phyloP scores from a whole-genome alignment of 176 grass and related monocot species.

The Poa annua region DNA sequence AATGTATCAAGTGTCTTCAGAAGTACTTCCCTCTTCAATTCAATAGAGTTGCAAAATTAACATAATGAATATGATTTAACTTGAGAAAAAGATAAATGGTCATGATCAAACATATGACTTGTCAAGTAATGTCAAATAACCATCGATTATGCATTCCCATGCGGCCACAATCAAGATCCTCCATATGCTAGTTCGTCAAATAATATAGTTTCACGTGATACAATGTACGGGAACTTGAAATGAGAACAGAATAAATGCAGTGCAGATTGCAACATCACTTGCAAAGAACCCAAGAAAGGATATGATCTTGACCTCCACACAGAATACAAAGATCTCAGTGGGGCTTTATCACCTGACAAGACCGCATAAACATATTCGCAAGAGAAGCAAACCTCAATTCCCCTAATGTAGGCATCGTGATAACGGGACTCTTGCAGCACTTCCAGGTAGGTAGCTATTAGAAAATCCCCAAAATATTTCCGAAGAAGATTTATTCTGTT shows the following conservation, averaged over 20 bases:
- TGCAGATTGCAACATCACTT: background rate
- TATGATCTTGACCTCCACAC: conserved; percentile 11
- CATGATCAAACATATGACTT: conserved; percentile 10
- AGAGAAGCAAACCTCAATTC: conserved; percentile 75
- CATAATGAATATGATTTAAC: conserved; percentile 8
- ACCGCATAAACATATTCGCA: conserved; percentile 5
- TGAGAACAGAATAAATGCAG: conserved; percentile 14
- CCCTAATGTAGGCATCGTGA: conserved; percentile 68
- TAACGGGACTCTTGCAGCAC: conserved; percentile 75
- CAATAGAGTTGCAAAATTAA: conserved; percentile 34
- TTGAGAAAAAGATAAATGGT: background rate
- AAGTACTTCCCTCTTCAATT: conserved; percentile 82
- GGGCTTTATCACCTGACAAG: conserved; percentile 33
- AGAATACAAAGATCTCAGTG: conserved; percentile 22
- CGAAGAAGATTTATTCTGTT: conserved; percentile 71
- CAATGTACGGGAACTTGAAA: background rate
- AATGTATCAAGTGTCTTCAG: conserved; percentile 84
- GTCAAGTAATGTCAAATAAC: background rate
- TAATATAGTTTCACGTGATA: background rate
- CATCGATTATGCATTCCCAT: conserved; percentile 8
- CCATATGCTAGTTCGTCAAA: background rate
- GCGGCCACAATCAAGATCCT: background rate
- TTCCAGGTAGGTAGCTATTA: conserved; percentile 86
- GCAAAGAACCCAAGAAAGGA: conserved; percentile 19
- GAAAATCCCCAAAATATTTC: conserved; percentile 92